These are phyloP conservation scores for Fusarium decemcellulare DNA, from an alignment of 2,329 filamentous ascomycete genomes.

Conservation along the genomic window DNA sequence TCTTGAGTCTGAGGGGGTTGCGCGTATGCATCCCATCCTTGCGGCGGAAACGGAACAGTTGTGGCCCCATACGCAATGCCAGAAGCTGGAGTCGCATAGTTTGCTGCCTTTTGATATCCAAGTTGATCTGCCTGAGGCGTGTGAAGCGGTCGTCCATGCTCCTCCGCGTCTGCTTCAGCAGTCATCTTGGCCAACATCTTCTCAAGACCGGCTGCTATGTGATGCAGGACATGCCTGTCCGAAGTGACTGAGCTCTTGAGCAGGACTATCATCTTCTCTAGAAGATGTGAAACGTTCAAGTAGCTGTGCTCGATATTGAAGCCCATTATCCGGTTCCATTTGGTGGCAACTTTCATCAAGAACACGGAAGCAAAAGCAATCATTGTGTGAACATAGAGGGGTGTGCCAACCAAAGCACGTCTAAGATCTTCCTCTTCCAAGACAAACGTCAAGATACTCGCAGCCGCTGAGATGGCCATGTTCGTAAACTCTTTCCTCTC, in stretches of 20 bases:
- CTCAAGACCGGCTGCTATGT: slow-evolving; percentile 53
- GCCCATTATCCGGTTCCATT: slow-evolving; percentile 51
- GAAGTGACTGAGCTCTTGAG: slow-evolving; percentile 49
- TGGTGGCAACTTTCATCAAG: slow-evolving; percentile 53
- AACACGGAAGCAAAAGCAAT: slow-evolving; percentile 54
- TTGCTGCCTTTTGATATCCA: too few species aligned
- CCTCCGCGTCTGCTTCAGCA: background rate
- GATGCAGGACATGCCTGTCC: slow-evolving; percentile 53
- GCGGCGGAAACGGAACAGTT: background rate
- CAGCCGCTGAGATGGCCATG: slow-evolving; percentile 47
- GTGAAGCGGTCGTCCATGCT: background rate
- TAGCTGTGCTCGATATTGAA: slow-evolving; percentile 52
- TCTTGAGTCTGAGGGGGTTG: too few species aligned
- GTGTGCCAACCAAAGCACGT: slow-evolving; percentile 50
- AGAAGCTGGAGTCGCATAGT: too few species aligned
- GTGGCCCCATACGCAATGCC: background rate
- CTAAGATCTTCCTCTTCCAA: slow-evolving; percentile 52
- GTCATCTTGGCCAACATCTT: slow-evolving; percentile 50
- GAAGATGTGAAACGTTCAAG: slow-evolving; percentile 44
- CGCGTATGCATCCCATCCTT: slow-evolving; percentile 3
- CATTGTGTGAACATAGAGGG: slow-evolving; percentile 55
- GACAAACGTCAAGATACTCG: slow-evolving; percentile 55
- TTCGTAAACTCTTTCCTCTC: slow-evolving; percentile 39
- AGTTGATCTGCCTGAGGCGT: background rate
- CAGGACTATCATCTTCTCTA: slow-evolving; percentile 51